Conservation (phyloP, 2,329 filamentous ascomycete genomes). For the Monosporascus sp. region DNA sequence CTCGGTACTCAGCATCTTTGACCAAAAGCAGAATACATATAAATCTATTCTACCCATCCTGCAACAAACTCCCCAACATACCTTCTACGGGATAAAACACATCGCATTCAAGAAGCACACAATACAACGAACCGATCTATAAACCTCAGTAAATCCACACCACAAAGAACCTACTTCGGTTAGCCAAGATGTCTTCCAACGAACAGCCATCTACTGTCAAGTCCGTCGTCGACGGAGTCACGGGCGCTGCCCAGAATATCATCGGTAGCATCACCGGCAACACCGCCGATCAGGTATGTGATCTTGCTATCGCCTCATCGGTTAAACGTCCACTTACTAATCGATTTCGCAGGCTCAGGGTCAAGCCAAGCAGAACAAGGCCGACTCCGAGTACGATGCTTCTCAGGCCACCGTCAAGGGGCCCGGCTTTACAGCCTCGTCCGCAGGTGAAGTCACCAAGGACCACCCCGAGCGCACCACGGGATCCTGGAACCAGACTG, state of each 20-base stretch:
- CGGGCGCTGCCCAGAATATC: slow-evolving; percentile 66
- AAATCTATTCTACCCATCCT: neutral
- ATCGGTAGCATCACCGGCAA: slow-evolving; percentile 70
- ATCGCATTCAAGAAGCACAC: neutral
- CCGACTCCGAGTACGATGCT: slow-evolving; percentile 61
- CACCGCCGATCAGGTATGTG: slow-evolving; percentile 55
- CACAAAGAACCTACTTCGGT: slow-evolving; percentile 13
- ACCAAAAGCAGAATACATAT: neutral
- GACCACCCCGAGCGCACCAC: slow-evolving; percentile 68
- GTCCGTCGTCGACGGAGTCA: slow-evolving; percentile 69
- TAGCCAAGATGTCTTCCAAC: slow-evolving; percentile 35
- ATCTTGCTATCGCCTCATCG: too few relatives aligned
- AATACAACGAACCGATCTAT: neutral
- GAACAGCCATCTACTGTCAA: slow-evolving; percentile 68
- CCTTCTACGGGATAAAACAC: neutral
- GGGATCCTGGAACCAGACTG: slow-evolving; percentile 81
- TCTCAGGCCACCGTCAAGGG: slow-evolving; percentile 71
- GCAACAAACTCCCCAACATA: neutral
- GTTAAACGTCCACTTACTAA: slow-evolving; percentile 1
- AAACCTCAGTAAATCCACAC: neutral
- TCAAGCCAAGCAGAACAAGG: slow-evolving; percentile 60
- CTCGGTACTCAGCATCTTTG: neutral
- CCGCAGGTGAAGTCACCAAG: slow-evolving; percentile 62
- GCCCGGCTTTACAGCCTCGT: slow-evolving; percentile 65
- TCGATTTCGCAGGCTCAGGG: slow-evolving; percentile 45